Evolutionary conservation across 495 filamentous ascomycete species (phyloP).

Genomic region (Neurospora sublineolata): DNA sequence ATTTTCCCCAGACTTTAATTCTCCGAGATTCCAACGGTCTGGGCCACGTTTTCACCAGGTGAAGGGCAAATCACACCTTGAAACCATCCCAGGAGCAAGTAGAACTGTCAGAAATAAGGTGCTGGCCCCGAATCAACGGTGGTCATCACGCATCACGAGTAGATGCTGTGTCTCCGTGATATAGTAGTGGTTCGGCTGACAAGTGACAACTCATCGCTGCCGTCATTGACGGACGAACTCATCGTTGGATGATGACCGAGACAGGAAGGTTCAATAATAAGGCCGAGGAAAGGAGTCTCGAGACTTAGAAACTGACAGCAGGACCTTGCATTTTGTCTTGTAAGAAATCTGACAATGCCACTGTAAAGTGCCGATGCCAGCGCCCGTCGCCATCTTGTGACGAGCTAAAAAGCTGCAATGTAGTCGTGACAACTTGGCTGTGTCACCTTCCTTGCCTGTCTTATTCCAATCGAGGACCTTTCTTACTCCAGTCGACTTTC

Average conservation of each 20-base stretch:
- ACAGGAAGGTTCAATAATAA: neutral
- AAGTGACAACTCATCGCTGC: neutral
- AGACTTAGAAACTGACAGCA: neutral
- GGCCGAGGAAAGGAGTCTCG: neutral
- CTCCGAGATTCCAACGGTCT: neutral
- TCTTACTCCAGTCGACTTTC: neutral
- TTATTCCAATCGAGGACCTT: neutral
- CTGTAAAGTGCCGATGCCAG: neutral
- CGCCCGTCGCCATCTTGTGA: neutral
- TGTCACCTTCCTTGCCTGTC: neutral
- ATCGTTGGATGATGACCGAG: neutral
- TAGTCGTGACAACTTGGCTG: neutral
- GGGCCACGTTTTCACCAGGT: neutral
- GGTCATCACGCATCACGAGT: neutral
- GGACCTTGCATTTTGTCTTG: neutral
- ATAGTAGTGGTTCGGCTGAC: neutral
- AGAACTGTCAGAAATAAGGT: neutral
- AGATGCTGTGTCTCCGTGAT: neutral
- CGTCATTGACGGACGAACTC: neutral
- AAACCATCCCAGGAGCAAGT: neutral
- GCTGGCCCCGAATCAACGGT: neutral
- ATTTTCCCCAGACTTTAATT: neutral
- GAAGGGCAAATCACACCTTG: neutral
- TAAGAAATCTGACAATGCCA: neutral
- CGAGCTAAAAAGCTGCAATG: neutral